Evolutionary conservation across 2,329 filamentous ascomycete genomes (phyloP).

Genomic region (Venturia aucupariae): DNA sequence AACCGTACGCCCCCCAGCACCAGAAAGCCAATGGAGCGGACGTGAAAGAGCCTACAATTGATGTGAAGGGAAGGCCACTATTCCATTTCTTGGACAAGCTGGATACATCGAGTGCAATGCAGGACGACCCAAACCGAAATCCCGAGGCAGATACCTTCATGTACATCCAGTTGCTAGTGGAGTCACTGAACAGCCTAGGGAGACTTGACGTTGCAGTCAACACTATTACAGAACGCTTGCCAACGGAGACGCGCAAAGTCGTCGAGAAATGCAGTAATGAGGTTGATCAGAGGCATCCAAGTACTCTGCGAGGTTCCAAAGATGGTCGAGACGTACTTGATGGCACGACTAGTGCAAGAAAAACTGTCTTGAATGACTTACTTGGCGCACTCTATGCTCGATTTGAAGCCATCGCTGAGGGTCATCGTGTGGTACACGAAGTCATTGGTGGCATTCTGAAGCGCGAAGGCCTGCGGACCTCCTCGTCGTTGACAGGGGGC

Average conservation of each 20-base stretch:
- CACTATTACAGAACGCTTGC: conserved; percentile 82
- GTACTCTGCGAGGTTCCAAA: conserved; percentile 49
- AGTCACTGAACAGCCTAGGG: conserved; percentile 82
- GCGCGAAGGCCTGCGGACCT: conserved; percentile 60
- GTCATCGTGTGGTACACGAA: conserved; percentile 88
- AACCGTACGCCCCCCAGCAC: conserved; percentile 63
- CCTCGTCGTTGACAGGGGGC: conserved; percentile 64
- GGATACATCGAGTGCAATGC: conserved; percentile 47
- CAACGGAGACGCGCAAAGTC: conserved; percentile 86
- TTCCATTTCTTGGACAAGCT: conserved; percentile 49
- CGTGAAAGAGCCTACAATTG: conserved; percentile 25
- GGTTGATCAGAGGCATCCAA: conserved; percentile 87
- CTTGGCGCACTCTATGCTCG: conserved; percentile 90
- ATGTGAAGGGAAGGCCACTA: conserved; percentile 44
- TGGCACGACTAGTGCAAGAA: conserved; percentile 43
- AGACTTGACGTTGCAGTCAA: conserved; percentile 79
- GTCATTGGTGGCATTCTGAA: conserved; percentile 78
- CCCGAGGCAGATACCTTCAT: conserved; percentile 93
- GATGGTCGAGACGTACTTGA: conserved; percentile 35
- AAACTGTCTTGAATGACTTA: conserved; percentile 82
- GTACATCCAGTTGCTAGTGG: conserved; percentile 80
- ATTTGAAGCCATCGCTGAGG: conserved; percentile 94
- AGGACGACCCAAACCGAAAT: conserved; percentile 85
- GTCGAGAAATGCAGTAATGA: conserved; percentile 94
- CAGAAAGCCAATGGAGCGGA: conserved; percentile 31